Conservation (phyloP, 108 stramenopile species). For the Craspedostauros australis region DNA sequence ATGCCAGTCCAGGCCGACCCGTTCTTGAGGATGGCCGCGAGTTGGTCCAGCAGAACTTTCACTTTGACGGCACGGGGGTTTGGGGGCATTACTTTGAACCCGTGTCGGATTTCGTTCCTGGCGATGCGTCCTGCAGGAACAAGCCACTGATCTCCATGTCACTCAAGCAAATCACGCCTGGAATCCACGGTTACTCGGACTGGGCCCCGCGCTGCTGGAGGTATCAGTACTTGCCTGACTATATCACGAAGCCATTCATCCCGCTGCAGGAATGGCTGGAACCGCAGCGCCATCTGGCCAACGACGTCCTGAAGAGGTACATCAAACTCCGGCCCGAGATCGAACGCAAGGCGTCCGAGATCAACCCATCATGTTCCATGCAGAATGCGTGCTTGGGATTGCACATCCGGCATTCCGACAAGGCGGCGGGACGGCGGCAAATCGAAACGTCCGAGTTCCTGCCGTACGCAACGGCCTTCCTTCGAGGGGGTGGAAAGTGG, state of each 20-base stretch:
- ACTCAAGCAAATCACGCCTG: slow-evolving; percentile 35
- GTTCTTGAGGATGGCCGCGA: background rate
- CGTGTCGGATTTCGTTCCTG: slow-evolving; percentile 46
- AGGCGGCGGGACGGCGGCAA: slow-evolving; percentile 43
- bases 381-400: slow-evolving; percentile 35
- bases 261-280: slow-evolving; percentile 43
- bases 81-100: slow-evolving; percentile 64
- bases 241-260: slow-evolving; percentile 37
- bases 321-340: slow-evolving; percentile 32
- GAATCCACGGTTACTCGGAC: slow-evolving; percentile 41
- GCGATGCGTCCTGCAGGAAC: slow-evolving; percentile 37
- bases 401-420: slow-evolving; percentile 63
- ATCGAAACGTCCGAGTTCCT: slow-evolving; percentile 37
- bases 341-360: slow-evolving; percentile 15
- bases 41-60: slow-evolving; percentile 6
- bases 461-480: slow-evolving; percentile 34
- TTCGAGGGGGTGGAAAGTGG: slow-evolving; percentile 32
- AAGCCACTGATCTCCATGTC: slow-evolving; percentile 37
- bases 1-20: slow-evolving; percentile 21
- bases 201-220: slow-evolving; percentile 51
- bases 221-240: slow-evolving; percentile 42
- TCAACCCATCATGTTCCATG: slow-evolving; percentile 32
- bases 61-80: slow-evolving; percentile 34
- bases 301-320: slow-evolving; percentile 26
- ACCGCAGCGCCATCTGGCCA: slow-evolving; percentile 26